Evolutionary conservation across 495 filamentous ascomycete species (phyloP), one percentile per base, ranked within the genome.

Genomic region (Xylaria longipes): DNA sequence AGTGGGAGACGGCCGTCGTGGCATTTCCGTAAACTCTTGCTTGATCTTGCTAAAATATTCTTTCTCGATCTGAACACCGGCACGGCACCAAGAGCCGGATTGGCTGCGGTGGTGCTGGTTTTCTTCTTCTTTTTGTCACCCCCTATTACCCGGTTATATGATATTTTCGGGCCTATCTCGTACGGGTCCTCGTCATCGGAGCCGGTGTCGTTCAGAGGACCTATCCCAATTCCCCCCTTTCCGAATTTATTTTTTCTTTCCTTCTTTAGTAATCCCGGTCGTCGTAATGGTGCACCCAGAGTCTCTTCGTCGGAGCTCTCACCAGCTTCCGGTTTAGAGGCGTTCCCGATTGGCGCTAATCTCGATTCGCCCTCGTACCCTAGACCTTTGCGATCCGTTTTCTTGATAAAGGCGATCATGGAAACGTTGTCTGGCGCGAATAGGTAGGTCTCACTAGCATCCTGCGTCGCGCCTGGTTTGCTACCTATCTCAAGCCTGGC

Each of bases 131-230:
- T 95, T 78, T 94, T 97, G 63, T 95, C 92, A 4, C 91, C 91
- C 35, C 93, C 95, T 76, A 98, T 91, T 5, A 90, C 87, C 60
- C 89, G 86, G 74, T 93, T 97, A 79, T 97, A 97, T n/a, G 91
- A 93, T 77, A 97, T 95, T 76, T 90, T 90, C 9, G 96, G 96
- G 0, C 96, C 95, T 27, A 98, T 88, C 57, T 93, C 93, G 81
- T 98, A 98, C 0, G 93, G 93, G 76, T 98, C 97, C 76, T 98
- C 96, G 68, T 98, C 95, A 75, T 98, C 96, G n/a, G 96, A 98
- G 4, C 94, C 95, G 22, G 91, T 97, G 71, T 98, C 96, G 76
- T 98, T 99, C 64, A 99, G 80, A 27, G 98, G 84, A 3, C 96
- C 96, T 17, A 97, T 91, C 0, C 96, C 96, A 60, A 99, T 94